These are phyloP conservation scores for Cucumis hystrix DNA, from an alignment of 306 rosid genomes.

Conservation along the genomic window DNA sequence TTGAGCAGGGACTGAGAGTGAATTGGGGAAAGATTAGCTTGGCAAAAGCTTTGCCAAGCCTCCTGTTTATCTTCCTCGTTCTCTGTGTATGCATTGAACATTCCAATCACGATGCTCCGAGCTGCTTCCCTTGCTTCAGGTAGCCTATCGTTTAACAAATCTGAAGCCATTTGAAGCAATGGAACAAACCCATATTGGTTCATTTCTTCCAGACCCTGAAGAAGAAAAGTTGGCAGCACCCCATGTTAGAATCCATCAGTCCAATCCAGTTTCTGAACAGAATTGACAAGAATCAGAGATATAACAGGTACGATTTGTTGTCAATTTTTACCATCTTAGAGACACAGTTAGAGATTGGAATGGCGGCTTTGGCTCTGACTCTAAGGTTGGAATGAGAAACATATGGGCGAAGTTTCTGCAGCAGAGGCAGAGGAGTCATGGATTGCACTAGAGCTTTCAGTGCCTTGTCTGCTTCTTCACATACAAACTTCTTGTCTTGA, in stretches of 20 bases:
- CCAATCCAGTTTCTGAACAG: not conserved
- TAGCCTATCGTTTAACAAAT: conserved; percentile 67
- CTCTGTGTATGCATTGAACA: conserved; percentile 33
- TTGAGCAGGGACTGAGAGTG: conserved; percentile 58
- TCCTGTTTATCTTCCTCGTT: conserved; percentile 54
- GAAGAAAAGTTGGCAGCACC: not conserved
- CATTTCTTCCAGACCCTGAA: conserved; percentile 63
- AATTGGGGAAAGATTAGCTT: conserved; percentile 45
- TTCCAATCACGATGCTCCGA: conserved; percentile 41
- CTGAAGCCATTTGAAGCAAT: conserved; percentile 59
- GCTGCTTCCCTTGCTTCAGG: conserved; percentile 97
- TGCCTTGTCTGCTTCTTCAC: conserved; percentile 87
- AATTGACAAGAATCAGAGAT: not conserved
- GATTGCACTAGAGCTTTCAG: conserved; percentile 46
- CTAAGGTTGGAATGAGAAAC: conserved; percentile 58
- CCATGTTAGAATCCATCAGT: not conserved
- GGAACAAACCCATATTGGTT: conserved; percentile 47
- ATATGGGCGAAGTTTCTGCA: conserved; percentile 37
- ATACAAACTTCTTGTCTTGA: conserved; percentile 81
- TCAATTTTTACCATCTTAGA: conserved; percentile 51
- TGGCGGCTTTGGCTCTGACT: conserved; percentile 77
- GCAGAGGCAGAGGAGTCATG: conserved; percentile 60
- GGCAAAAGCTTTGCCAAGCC: conserved; percentile 79
- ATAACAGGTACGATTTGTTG: not conserved
- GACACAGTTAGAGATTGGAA: conserved; percentile 54